Conservation (phyloP, 495 filamentous ascomycete species). For the Aspergillus campestris region DNA sequence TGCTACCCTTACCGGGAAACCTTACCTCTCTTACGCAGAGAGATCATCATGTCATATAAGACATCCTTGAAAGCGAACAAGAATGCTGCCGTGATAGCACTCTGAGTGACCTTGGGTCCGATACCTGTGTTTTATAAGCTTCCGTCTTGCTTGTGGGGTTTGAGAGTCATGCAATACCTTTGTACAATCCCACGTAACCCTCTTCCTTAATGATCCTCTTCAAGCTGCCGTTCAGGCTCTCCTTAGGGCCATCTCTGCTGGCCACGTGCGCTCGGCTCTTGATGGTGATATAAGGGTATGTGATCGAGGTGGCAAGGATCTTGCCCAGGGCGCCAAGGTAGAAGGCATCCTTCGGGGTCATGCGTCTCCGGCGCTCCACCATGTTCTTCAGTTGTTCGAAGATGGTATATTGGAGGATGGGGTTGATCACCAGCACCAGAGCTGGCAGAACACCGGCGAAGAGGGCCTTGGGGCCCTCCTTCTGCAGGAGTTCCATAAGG, state of each 20-base stretch:
- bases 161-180: constrained; percentile 44
- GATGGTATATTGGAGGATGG: constrained; percentile 96
- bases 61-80: constrained; percentile 98
- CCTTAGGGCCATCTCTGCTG: constrained; percentile 52
- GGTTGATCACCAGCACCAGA: constrained; percentile 90
- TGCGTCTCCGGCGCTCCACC: constrained; percentile 54
- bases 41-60: constrained; percentile 54
- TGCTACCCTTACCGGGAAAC: constrained; percentile 19
- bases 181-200: constrained; percentile 83
- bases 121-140: constrained; percentile 52
- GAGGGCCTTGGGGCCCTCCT: constrained; percentile 74
- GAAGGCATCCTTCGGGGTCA: constrained; percentile 82
- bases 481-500: constrained; percentile 60
- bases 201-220: constrained; percentile 76
- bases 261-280: constrained; percentile 97
- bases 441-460: constrained; percentile 92
- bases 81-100: constrained; percentile 91
- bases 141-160: no score
- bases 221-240: constrained; percentile 66
- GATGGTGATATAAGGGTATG: constrained; percentile 97
- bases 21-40: constrained; percentile 42
- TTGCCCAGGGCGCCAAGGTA: constrained; percentile 89
- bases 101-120: constrained; percentile 91
- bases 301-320: constrained; percentile 84
- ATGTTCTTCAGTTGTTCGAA: constrained; percentile 93